phyloP scores from a whole-genome alignment of 2,329 filamentous ascomycete genomes.

The Triangularia verruculosa region DNA sequence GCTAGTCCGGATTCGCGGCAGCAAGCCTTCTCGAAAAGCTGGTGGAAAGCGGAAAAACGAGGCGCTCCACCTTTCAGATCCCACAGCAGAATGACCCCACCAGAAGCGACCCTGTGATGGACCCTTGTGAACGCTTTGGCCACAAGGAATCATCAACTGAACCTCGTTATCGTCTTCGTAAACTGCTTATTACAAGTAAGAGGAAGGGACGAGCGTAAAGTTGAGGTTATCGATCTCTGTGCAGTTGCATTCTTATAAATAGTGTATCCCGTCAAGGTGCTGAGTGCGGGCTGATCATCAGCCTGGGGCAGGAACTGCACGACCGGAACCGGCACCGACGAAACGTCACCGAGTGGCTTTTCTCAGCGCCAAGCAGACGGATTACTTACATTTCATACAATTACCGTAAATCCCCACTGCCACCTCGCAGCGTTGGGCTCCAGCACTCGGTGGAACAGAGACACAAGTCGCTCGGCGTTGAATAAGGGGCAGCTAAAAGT shows the following conservation, averaged over 20 bases:
- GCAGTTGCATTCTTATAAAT: background rate
- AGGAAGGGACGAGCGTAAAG: background rate
- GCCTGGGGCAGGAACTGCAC: background rate
- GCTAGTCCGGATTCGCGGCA: background rate
- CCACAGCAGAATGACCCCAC: background rate
- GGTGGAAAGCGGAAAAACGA: background rate
- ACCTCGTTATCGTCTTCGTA: background rate
- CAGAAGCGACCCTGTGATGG: background rate
- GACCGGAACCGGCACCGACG: slow-evolving; percentile 7
- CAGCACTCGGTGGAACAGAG: slow-evolving; percentile 1
- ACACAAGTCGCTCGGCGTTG: background rate
- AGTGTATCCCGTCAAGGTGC: background rate
- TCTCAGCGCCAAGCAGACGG: slow-evolving; percentile 11
- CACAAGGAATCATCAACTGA: background rate
- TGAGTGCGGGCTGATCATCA: background rate
- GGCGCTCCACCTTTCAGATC: background rate
- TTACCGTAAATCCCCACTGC: background rate
- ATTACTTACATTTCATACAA: background rate
- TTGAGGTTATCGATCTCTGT: background rate
- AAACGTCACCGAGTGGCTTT: slow-evolving; percentile 7
- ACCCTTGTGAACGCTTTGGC: slow-evolving; percentile 3
- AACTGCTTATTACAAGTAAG: background rate
- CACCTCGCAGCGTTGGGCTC: background rate
- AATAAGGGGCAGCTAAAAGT: background rate
- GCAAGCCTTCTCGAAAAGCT: background rate